These are phyloP conservation scores for Cyclotella kingstonii DNA, from an alignment of 108 stramenopile genomes.

Conservation along the genomic window DNA sequence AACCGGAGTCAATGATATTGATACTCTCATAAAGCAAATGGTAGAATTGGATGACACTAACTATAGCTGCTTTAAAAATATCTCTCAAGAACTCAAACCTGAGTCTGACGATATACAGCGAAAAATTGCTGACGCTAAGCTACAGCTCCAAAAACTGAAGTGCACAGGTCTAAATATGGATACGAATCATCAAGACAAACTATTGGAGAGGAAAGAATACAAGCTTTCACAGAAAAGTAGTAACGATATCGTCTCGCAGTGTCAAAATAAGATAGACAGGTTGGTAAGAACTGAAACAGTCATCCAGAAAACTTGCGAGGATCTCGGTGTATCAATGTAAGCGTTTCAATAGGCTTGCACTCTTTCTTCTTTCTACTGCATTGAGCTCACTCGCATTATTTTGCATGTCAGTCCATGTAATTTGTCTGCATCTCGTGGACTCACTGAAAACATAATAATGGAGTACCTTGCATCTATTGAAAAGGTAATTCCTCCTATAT, in stretches of 20 bases:
- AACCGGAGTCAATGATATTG: conserved; percentile 7
- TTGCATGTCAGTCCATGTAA: neutral
- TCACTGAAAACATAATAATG: conserved; percentile 9
- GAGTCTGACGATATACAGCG: neutral
- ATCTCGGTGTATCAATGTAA: conserved; percentile 10
- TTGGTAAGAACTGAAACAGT: neutral
- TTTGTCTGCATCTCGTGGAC: conserved; percentile 5
- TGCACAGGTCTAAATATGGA: neutral
- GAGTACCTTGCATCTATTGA: conserved; percentile 15
- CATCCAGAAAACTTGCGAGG: neutral
- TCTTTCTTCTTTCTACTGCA: neutral
- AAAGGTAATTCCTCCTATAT: neutral
- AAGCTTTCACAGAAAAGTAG: neutral
- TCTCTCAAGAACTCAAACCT: conserved; percentile 12
- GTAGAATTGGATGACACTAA: neutral
- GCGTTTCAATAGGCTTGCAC: neutral
- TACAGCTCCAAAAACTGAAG: conserved; percentile 11
- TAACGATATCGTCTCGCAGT: neutral
- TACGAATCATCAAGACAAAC: neutral
- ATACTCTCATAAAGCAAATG: conserved; percentile 8
- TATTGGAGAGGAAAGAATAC: neutral
- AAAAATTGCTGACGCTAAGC: neutral
- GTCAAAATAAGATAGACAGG: neutral
- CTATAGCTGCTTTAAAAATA: conserved; percentile 3
- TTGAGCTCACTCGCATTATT: neutral